Conservation (phyloP, 495 filamentous ascomycete species). For the Evansstolkia leycettana region DNA sequence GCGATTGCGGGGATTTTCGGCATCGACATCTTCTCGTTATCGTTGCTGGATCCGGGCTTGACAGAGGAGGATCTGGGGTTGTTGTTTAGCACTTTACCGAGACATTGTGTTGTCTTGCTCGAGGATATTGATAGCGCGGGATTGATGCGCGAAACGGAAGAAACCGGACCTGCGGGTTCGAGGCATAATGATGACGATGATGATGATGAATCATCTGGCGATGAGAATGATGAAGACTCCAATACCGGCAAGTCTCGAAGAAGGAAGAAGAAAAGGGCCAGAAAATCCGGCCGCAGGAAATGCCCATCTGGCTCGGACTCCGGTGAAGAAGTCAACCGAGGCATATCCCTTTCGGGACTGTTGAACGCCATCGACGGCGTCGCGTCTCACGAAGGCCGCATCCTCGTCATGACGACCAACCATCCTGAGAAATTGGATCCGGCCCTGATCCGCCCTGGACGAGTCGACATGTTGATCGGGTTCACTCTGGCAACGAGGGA, state of each 20-base stretch:
- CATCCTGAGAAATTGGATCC: constrained; percentile 60
- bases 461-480: constrained; percentile 59
- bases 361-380: constrained; percentile 82
- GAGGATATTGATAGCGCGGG: constrained; percentile 51
- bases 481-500: constrained; percentile 49
- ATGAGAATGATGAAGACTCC: neutral
- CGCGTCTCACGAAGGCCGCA: constrained; percentile 64
- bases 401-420: constrained; percentile 82
- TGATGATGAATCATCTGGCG: too few relatives aligned
- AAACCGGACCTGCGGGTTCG: neutral
- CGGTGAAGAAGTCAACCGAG: neutral
- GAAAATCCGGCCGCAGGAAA: too few relatives aligned
- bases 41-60: constrained; percentile 39
- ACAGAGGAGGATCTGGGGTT: constrained; percentile 35
- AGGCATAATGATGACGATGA: too few relatives aligned
- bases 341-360: constrained; percentile 57
- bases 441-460: constrained; percentile 63
- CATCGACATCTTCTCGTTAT: constrained; percentile 51
- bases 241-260: neutral
- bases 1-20: constrained; percentile 53
- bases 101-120: constrained; percentile 50
- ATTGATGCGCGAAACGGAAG: neutral
- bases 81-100: constrained; percentile 44
- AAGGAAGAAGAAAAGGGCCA: too few relatives aligned
- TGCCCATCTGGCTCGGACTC: neutral